These are phyloP conservation scores for Betula pendula DNA, from an alignment of 306 rosid genomes.

Conservation along the genomic window DNA sequence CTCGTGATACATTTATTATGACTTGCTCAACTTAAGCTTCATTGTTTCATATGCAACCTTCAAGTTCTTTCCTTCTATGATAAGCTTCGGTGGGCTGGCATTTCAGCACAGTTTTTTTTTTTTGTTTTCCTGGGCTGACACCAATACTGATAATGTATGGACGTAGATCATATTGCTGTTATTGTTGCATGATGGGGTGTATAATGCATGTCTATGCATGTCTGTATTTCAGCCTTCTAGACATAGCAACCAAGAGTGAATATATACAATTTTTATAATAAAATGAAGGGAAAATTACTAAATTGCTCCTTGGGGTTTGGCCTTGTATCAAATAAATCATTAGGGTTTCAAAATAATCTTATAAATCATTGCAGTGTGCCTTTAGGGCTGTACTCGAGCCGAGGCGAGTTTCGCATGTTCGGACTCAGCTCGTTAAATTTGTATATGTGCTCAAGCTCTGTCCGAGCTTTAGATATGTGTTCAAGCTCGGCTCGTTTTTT, in stretches of 20 bases:
- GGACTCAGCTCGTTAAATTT: no score
- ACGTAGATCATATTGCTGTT: not conserved
- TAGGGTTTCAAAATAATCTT: no score
- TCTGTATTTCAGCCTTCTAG: not conserved
- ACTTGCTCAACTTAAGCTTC: constrained; percentile 6
- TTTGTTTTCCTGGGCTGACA: not conserved
- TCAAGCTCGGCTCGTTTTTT: no score
- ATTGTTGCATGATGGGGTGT: not conserved
- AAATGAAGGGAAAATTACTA: not conserved
- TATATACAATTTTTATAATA: not conserved
- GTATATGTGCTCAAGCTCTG: no score
- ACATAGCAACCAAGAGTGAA: not conserved
- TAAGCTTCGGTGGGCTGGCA: not conserved
- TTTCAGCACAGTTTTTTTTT: not conserved
- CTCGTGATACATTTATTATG: constrained; percentile 5
- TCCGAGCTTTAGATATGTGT: no score
- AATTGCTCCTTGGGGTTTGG: no score
- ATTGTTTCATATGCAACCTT: constrained; percentile 14
- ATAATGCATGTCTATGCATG: not conserved
- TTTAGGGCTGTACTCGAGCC: no score
- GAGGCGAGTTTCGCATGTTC: no score
- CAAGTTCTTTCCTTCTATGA: constrained; percentile 12
- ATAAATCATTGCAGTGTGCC: no score
- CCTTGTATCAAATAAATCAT: no score
- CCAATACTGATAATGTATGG: not conserved